Conservation (phyloP, 768 basidiomycete species). For the Thelephora aurantiotincta region DNA sequence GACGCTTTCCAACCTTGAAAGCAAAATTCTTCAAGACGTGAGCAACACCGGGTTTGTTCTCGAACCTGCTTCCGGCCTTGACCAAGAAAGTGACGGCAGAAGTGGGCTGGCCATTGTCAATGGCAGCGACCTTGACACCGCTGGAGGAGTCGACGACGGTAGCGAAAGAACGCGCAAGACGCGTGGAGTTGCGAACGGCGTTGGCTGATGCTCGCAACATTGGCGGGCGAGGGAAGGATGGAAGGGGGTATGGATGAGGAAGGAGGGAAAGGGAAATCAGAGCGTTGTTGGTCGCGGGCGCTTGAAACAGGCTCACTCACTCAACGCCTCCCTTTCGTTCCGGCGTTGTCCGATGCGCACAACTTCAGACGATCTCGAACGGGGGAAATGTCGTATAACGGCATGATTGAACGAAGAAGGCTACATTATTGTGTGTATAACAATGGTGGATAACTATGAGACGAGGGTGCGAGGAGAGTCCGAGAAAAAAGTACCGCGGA, state of each 20-base stretch:
- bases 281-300: too few relatives aligned
- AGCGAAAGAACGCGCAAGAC: slow-evolving; percentile 61
- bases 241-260: slow-evolving; percentile 7
- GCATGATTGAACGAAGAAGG: too few relatives aligned
- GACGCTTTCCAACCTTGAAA: slow-evolving; percentile 76
- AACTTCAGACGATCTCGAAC: too few relatives aligned
- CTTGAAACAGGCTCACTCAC: neutral
- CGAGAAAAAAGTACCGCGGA: neutral
- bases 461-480: too few relatives aligned
- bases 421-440: too few relatives aligned
- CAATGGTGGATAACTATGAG: too few relatives aligned
- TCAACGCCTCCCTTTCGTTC: neutral
- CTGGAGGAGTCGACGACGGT: slow-evolving; percentile 59
- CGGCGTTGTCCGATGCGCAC: neutral
- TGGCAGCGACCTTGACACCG: slow-evolving; percentile 75
- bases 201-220: slow-evolving; percentile 56
- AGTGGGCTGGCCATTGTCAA: slow-evolving; percentile 76
- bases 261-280: neutral
- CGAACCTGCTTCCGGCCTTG: slow-evolving; percentile 85
- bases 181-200: slow-evolving; percentile 37
- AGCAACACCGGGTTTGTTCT: slow-evolving; percentile 80
- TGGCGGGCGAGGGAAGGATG: slow-evolving; percentile 19
- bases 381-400: too few relatives aligned
- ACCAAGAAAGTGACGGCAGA: slow-evolving; percentile 79
- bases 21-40: slow-evolving; percentile 96